phyloP scores from a whole-genome alignment of 2,329 filamentous ascomycete species.

The Colletotrichum paranaense region DNA sequence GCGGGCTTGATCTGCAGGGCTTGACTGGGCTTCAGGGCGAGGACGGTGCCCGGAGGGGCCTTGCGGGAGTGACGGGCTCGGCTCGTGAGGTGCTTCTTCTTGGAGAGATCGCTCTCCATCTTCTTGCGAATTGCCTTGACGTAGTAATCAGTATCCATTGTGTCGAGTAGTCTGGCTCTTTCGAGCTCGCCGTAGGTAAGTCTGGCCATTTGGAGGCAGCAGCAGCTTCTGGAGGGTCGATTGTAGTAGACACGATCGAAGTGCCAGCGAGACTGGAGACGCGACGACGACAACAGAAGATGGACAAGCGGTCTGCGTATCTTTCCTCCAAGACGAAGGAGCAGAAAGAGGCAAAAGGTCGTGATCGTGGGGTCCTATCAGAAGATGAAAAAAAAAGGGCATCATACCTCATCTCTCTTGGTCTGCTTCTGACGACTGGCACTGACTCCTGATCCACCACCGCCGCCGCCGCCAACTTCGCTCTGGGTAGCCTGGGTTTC shows the following conservation, averaged over 20 bases:
- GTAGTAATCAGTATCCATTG: slow-evolving; percentile 46
- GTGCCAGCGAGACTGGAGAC: not conserved
- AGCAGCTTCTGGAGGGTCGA: not conserved
- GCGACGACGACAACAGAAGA: not conserved
- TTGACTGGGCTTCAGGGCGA: slow-evolving; percentile 93
- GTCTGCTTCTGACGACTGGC: slow-evolving; percentile 95
- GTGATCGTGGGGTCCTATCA: slow-evolving; percentile 23
- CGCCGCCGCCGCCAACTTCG: slow-evolving; percentile 56
- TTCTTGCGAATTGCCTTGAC: slow-evolving; percentile 92
- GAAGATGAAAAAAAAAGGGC: not conserved
- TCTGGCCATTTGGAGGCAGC: slow-evolving; percentile 18
- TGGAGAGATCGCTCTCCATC: slow-evolving; percentile 96
- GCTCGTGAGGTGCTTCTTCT: slow-evolving; percentile 87
- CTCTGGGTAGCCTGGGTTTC: slow-evolving; percentile 67
- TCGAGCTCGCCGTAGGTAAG: slow-evolving; percentile 36
- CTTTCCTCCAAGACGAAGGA: not conserved
- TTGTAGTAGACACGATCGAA: not conserved
- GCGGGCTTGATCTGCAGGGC: slow-evolving; percentile 97
- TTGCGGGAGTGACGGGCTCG: slow-evolving; percentile 89
- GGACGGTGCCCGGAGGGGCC: slow-evolving; percentile 94
- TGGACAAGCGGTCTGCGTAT: not conserved
- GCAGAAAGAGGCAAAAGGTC: not conserved
- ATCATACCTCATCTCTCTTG: slow-evolving; percentile 94
- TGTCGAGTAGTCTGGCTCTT: slow-evolving; percentile 30
- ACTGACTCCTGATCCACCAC: slow-evolving; percentile 78